Conservation (phyloP, 2,329 filamentous ascomycete species). For the Fusarium pseudocircinatum region DNA sequence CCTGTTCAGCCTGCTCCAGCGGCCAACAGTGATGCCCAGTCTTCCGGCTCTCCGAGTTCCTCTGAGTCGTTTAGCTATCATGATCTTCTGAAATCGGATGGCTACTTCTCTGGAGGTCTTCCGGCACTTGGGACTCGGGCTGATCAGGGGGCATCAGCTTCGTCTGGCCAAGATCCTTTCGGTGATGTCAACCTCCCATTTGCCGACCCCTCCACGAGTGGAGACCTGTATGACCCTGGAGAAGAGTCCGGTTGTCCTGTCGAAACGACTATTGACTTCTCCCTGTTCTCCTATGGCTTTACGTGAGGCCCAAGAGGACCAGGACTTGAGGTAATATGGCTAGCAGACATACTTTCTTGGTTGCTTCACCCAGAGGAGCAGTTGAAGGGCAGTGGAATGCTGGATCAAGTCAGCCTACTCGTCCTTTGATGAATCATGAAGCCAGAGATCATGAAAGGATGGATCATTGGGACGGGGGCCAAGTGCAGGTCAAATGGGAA, state of each 20-base stretch:
- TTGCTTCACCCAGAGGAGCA: neutral
- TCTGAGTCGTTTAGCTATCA: too few relatives aligned
- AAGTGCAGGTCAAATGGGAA: too few relatives aligned
- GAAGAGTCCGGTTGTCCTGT: neutral
- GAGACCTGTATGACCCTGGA: too few relatives aligned
- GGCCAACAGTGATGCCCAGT: too few relatives aligned
- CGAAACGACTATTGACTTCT: too few relatives aligned
- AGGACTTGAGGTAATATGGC: too few relatives aligned
- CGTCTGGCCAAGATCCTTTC: too few relatives aligned
- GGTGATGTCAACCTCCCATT: rapidly evolving
- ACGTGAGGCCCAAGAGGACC: neutral
- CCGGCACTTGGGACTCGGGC: neutral
- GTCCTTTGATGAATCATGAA: neutral
- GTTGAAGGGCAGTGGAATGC: neutral
- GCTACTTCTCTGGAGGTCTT: too few relatives aligned
- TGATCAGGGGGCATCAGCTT: neutral
- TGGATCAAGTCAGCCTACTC: neutral
- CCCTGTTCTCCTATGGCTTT: rapidly evolving
- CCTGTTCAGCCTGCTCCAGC: neutral
- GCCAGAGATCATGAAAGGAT: too few relatives aligned
- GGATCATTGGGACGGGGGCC: rapidly evolving
- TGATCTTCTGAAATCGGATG: neutral
- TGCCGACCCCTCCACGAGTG: rapidly evolving
- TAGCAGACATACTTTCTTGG: neutral
- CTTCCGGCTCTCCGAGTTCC: neutral